Evolutionary conservation across 2,329 filamentous ascomycete species (phyloP), one percentile per base, ranked within the genome.

Genomic region (Curvularia spicifera): DNA sequence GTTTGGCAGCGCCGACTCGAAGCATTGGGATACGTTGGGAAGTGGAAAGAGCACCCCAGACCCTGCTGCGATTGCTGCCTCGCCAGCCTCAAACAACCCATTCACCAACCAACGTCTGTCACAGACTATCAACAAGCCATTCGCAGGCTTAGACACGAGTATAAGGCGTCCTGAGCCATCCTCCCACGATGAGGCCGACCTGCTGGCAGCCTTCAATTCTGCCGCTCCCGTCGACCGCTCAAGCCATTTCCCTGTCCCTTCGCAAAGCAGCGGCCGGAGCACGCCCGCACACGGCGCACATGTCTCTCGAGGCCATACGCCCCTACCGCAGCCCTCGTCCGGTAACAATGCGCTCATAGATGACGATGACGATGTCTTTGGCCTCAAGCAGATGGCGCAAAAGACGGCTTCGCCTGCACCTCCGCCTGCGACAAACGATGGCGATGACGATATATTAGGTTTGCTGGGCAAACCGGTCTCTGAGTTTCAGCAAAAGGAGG

Each of bases 361-460:
- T 29, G 89, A 94, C 45, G 85, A 88, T 67, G 92, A 96, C 71
- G 92, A 97, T 71, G 91, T 93, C 1, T 97, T 98, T 74, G 94
- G 91, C 0, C 80, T 97, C 35, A 88, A 83, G 58, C 81, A 89
- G 63, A 74, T 92, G 69, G 85, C 85, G 63, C 78, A 71, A 78
- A 79, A 66, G 52, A 54, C 67, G 5, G 57, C 69, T 9, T 58
- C 70, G 13, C 52, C 64, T 20, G 61, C 69, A 26, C 69, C 69
- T 39, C 64, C 69, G 29, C 45, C 65, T 26, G 60, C 68, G 24
- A 28, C 60, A 5, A 46, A 63, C 9, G 59, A 64, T 20, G 61
- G 67, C 28, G 78, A 85, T 35, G 89, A 92, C 44, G 86, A 89
- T 74, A 86, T 89, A 57, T 78, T 89, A 20, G 87, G 87, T 5